Evolutionary conservation across 208 protist species (phyloP).

Genomic region (Wallacemonas rigidus): DNA sequence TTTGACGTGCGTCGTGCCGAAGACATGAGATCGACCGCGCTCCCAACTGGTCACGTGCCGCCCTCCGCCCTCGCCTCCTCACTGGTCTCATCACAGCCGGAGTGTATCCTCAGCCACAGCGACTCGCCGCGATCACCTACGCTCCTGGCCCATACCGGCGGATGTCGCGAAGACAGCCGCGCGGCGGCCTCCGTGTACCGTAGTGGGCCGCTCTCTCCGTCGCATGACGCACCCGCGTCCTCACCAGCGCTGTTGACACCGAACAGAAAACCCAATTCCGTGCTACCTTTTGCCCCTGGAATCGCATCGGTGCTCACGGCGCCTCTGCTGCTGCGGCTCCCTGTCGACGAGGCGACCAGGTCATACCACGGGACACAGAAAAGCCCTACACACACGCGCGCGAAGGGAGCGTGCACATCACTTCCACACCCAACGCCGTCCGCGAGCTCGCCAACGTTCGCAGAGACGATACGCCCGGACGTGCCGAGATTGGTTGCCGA

Average conservation of each 20-base stretch:
- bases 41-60: too few species aligned
- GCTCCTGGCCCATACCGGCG: not conserved
- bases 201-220: not conserved
- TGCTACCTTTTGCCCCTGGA: too few species aligned
- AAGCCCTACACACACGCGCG: too few species aligned
- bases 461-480: not conserved
- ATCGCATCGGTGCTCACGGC: too few species aligned
- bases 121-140: not conserved
- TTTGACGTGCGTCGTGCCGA: not conserved
- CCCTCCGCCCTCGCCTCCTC: too few species aligned
- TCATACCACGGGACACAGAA: too few species aligned
- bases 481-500: slow-evolving; percentile 1
- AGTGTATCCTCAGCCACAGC: not conserved
- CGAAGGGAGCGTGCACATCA: not conserved
- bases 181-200: not conserved
- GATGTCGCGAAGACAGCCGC: not conserved
- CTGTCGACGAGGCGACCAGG: too few species aligned
- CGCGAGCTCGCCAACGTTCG: not conserved
- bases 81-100: not conserved
- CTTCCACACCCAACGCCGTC: not conserved
- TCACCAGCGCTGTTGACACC: too few species aligned
- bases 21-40: not conserved
- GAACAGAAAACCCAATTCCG: too few species aligned
- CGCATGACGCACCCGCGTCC: not conserved
- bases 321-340: too few species aligned